Conservation (phyloP, 1,284 basidiomycete species). For the Naganishia cerealis region DNA sequence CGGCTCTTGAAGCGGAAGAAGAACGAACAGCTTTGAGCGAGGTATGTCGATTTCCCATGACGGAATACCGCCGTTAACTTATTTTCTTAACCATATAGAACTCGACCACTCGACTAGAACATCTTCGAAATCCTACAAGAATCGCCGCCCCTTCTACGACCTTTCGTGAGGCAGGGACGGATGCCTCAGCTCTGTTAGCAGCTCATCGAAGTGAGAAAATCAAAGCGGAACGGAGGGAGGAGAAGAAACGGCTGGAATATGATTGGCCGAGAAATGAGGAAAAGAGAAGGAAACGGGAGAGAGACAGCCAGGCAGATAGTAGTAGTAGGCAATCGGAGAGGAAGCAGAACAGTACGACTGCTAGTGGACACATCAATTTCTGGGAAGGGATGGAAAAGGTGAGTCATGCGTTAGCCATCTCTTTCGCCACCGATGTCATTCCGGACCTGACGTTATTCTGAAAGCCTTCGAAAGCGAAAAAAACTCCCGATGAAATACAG, state of each 20-base stretch:
- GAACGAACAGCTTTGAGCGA: slow-evolving; percentile 46
- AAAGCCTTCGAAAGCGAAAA: slow-evolving; percentile 35
- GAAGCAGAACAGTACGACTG: not conserved
- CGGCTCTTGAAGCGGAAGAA: slow-evolving; percentile 41
- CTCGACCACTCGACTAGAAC: slow-evolving; percentile 45
- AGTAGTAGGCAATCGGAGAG: slow-evolving; percentile 28
- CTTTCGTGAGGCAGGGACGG: slow-evolving; percentile 5
- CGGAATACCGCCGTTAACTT: not conserved
- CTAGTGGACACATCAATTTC: slow-evolving; percentile 51
- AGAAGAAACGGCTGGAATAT: slow-evolving; percentile 32
- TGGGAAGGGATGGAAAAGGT: slow-evolving; percentile 51
- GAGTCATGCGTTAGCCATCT: not conserved
- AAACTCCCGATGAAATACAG: slow-evolving; percentile 44
- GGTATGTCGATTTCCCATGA: not conserved
- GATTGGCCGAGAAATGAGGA: slow-evolving; percentile 35
- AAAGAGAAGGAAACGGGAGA: slow-evolving; percentile 32
- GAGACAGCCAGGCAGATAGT: slow-evolving; percentile 21
- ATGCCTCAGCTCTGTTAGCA: slow-evolving; percentile 38
- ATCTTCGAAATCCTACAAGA: slow-evolving; percentile 40
- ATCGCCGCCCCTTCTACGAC: slow-evolving; percentile 42
- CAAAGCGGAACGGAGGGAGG: slow-evolving; percentile 33
- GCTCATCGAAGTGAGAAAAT: slow-evolving; percentile 40
- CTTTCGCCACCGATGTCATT: not conserved
- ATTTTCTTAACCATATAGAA: slow-evolving; percentile 6
- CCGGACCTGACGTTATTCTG: not conserved